These are phyloP conservation scores for Rutstroemia sp. DNA, from an alignment of 2,329 filamentous ascomycete genomes.

Conservation along the genomic window DNA sequence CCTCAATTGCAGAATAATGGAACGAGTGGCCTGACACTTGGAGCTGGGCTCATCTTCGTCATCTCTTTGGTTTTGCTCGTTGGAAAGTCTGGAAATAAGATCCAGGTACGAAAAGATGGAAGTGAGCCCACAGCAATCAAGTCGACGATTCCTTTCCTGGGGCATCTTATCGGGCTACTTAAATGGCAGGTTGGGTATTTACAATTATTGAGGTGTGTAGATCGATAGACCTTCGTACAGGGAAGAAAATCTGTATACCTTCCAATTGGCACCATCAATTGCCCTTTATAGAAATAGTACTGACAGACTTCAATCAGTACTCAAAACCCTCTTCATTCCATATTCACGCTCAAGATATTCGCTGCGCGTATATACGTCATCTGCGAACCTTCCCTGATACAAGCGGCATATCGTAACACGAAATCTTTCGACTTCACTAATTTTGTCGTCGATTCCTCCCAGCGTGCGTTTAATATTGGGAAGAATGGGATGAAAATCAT, in stretches of 20 bases:
- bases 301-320: constrained; percentile 13
- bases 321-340: constrained; percentile 23
- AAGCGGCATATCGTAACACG: constrained; percentile 33
- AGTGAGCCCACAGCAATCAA: constrained; percentile 37
- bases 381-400: constrained; percentile 35
- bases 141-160: constrained; percentile 36
- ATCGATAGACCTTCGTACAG: neutral
- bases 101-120: neutral
- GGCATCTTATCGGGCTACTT: constrained; percentile 39
- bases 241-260: neutral
- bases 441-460: constrained; percentile 34
- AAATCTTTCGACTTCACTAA: constrained; percentile 38
- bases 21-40: neutral
- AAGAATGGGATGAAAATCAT: constrained; percentile 29
- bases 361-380: constrained; percentile 39
- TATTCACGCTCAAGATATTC: constrained; percentile 40
- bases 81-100: neutral
- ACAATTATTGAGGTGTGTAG: constrained; percentile 32
- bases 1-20: neutral
- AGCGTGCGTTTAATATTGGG: constrained; percentile 33
- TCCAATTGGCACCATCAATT: neutral
- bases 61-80: neutral
- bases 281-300: neutral
- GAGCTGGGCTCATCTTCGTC: neutral
- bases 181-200: constrained; percentile 32